Percentiles rank a stretch among this genome's conserved stretches.
Conservation (phyloP, 805 yeast species). For the Kodamaea nitidulidarum region DNA sequence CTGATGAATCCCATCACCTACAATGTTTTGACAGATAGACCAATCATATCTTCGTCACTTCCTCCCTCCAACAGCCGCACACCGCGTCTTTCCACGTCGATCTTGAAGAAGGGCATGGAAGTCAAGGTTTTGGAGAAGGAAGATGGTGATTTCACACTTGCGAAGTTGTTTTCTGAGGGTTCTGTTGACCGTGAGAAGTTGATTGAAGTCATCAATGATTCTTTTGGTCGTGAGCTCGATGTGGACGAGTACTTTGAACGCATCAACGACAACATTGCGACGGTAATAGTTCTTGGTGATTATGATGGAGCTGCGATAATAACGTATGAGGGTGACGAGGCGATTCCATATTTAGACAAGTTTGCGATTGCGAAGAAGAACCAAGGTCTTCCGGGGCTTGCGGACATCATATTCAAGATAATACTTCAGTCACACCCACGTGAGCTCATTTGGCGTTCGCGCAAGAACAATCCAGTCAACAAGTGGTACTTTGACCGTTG, state of each 20-base stretch:
- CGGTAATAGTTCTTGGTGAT: slow-evolving; percentile 82
- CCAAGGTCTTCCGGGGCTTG: slow-evolving; percentile 91
- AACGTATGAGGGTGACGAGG: slow-evolving; percentile 60
- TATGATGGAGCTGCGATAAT: slow-evolving; percentile 94
- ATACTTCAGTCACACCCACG: slow-evolving; percentile 64
- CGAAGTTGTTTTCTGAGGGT: slow-evolving; percentile 32
- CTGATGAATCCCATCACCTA: slow-evolving; percentile 82
- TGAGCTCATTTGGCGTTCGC: slow-evolving; percentile 87
- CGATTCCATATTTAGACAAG: slow-evolving; percentile 82
- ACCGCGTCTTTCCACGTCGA: slow-evolving; percentile 69
- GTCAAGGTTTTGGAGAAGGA: slow-evolving; percentile 41
- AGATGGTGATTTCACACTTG: slow-evolving; percentile 32
- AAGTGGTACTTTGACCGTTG: slow-evolving; percentile 97
- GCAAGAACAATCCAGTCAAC: slow-evolving; percentile 83
- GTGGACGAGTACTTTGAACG: slow-evolving; percentile 62
- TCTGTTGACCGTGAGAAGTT: slow-evolving; percentile 55
- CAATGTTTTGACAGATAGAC: slow-evolving; percentile 86
- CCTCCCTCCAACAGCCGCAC: slow-evolving; percentile 58
- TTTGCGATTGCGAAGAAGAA: slow-evolving; percentile 81
- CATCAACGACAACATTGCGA: slow-evolving; percentile 63
- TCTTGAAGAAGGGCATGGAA: slow-evolving; percentile 71
- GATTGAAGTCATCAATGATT: slow-evolving; percentile 63
- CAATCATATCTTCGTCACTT: slow-evolving; percentile 83
- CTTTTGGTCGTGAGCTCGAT: slow-evolving; percentile 71
- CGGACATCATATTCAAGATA: slow-evolving; percentile 86